A percentile compares a stretch with the other conserved stretches of the same genome.
These are phyloP conservation scores for Hypoxylon subgilvum DNA, from an alignment of 495 filamentous ascomycete species.

Conservation along the genomic window DNA sequence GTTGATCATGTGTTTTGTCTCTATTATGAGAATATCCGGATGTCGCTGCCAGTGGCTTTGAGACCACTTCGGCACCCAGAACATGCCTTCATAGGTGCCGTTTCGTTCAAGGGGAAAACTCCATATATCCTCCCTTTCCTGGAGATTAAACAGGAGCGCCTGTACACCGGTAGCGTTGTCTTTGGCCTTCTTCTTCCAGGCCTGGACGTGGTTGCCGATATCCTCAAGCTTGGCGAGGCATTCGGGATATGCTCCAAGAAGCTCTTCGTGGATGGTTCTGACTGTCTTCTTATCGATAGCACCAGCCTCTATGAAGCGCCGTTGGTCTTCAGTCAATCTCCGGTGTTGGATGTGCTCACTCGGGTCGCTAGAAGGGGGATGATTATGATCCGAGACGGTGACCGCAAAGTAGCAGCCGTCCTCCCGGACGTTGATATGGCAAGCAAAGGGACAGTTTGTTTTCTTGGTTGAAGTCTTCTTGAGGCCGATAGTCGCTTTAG, in stretches of 20 bases:
- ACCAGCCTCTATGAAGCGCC: slow-evolving; percentile 37
- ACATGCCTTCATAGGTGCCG: slow-evolving; percentile 36
- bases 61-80: slow-evolving; percentile 43
- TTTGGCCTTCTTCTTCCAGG: slow-evolving; percentile 41
- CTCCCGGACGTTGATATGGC: slow-evolving; percentile 32
- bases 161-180: slow-evolving; percentile 42
- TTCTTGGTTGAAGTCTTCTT: slow-evolving; percentile 41
- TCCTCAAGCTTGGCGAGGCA: slow-evolving; percentile 39
- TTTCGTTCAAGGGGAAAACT: slow-evolving; percentile 38
- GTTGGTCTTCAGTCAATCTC: slow-evolving; percentile 39
- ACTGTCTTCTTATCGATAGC: slow-evolving; percentile 39
- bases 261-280: slow-evolving; percentile 35
- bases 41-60: slow-evolving; percentile 38
- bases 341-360: slow-evolving; percentile 39
- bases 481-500: slow-evolving; percentile 35
- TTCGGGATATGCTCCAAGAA: slow-evolving; percentile 30
- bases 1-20: slow-evolving; percentile 40
- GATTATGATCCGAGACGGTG: slow-evolving; percentile 37
- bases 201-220: slow-evolving; percentile 38
- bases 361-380: slow-evolving; percentile 32
- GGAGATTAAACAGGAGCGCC: slow-evolving; percentile 38
- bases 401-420: slow-evolving; percentile 39
- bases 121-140: slow-evolving; percentile 40
- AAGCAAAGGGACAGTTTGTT: slow-evolving; percentile 42
- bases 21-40: slow-evolving; percentile 42